Evolutionary conservation across 148 eudicot genomes (phyloP), one percentile per base, ranked within the genome.

Genomic region (Amaranthus hypochondriacus): DNA sequence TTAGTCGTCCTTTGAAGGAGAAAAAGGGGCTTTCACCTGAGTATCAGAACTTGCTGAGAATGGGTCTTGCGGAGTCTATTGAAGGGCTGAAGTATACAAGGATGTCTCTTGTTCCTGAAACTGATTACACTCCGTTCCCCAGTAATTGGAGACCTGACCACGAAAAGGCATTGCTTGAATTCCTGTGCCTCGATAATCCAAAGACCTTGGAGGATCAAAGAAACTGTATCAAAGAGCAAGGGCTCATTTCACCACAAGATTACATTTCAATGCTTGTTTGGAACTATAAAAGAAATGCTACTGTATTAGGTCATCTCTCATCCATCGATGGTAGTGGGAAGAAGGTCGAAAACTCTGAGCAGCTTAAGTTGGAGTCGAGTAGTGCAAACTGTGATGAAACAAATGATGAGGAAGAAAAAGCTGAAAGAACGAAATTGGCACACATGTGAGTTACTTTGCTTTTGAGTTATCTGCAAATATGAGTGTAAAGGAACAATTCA

Each of bases 91-190:
- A 83, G 84, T 93, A 82, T 70, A 93, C 98, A 21, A 73, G 98
- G 72, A 93, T 93, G 96, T 90, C 98, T 76, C 84, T 87, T 51
- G 92, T 93, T 6, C 98, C 98, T 0, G 98, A 93, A 73, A 89
- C 96, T 15, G 98, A 93, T 79, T 92, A 92, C 76, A 78, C 87
- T n/a, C 96, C 89, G 14, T 88, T 92, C 61, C 92, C 89, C 9
- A 72, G 56, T 75, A 85, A 84, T 66, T 93, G 98, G 96, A 85
- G 81, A 72, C 96, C 98, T 18, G 96, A 90, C 73, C 98, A 90
- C 56, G 98, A 93, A 87, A 89, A 85, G 77, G 87, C 92, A 7
- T 81, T 93, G 80, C 71, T 81, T 11, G 98, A 93, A 73, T 89
- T 83, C 81, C 79, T 87, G 75, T 86, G 71, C 70, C 86, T 93